Conservation (phyloP, 257 asterid genomes). For the Echium plantagineum region DNA sequence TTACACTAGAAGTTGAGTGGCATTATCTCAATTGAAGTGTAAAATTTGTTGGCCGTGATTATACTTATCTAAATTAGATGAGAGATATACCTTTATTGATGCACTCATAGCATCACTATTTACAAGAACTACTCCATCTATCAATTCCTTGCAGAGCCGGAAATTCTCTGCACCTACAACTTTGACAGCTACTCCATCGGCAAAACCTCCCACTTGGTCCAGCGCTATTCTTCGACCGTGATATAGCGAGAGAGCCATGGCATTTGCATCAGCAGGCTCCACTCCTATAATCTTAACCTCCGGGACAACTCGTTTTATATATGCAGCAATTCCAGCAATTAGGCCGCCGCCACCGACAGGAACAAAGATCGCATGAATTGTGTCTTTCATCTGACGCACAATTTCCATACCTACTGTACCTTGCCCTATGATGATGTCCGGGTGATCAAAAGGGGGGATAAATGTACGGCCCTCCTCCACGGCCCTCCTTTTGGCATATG, state of each 20-base stretch:
- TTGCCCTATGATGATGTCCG: conserved; percentile 76
- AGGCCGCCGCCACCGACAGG: conserved; percentile 99
- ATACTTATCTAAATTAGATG: background rate
- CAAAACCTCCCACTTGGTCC: conserved; percentile 96
- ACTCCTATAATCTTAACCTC: conserved; percentile 83
- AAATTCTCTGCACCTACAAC: conserved; percentile 91
- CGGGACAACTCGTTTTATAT: conserved; percentile 75
- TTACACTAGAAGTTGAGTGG: too few relatives aligned
- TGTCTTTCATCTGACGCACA: conserved; percentile 51
- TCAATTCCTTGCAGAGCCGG: conserved; percentile 61
- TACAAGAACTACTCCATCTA: conserved; percentile 84
- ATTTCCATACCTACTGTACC: conserved; percentile 98
- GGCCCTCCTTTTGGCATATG: conserved; percentile 62
- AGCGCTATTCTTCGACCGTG: conserved; percentile 61
- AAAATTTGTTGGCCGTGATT: too few relatives aligned
- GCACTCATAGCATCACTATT: conserved; percentile 94
- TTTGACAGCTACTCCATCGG: conserved; percentile 96
- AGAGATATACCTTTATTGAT: conserved; percentile 64
- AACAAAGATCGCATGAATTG: conserved; percentile 73
- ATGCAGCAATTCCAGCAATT: conserved; percentile 95
- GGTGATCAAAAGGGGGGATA: conserved; percentile 93
- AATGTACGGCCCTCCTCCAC: conserved; percentile 58
- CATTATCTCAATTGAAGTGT: too few relatives aligned
- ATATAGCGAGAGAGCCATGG: conserved; percentile 78
- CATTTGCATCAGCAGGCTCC: conserved; percentile 89